Evolutionary conservation across 2,329 filamentous ascomycete species (phyloP).

Genomic region (Cryphonectria carpinicola): DNA sequence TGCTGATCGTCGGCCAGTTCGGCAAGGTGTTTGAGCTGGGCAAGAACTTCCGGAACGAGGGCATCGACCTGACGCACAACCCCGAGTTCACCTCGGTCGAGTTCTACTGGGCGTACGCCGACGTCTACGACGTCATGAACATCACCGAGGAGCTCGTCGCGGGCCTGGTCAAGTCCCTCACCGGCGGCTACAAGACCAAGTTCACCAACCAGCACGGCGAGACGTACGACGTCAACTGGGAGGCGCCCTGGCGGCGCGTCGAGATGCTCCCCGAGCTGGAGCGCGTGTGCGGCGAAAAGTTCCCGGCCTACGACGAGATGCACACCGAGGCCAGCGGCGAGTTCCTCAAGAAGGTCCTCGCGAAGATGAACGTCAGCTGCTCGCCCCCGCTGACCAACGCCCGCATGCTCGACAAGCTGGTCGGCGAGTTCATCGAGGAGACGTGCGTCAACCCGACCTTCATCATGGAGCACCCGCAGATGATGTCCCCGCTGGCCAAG

Average conservation of each 20-base stretch:
- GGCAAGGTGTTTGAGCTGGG: constrained; percentile 96
- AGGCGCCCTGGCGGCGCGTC: constrained; percentile 87
- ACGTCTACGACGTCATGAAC: constrained; percentile 88
- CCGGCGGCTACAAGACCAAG: constrained; percentile 80
- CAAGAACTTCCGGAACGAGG: constrained; percentile 93
- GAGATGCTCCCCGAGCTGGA: constrained; percentile 97
- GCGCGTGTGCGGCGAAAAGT: constrained; percentile 87
- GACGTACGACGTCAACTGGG: constrained; percentile 92
- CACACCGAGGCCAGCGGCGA: constrained; percentile 88
- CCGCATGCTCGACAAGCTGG: constrained; percentile 93
- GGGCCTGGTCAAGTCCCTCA: constrained; percentile 84
- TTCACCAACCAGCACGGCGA: constrained; percentile 89
- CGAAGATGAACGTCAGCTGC: constrained; percentile 91
- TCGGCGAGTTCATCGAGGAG: constrained; percentile 93
- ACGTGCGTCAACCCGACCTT: constrained; percentile 93
- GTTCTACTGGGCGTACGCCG: constrained; percentile 94
- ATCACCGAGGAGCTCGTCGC: constrained; percentile 94
- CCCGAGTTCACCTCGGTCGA: constrained; percentile 97
- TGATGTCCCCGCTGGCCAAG: constrained; percentile 97
- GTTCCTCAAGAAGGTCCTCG: constrained; percentile 81
- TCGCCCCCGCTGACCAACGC: constrained; percentile 89
- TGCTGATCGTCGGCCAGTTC: constrained; percentile 89
- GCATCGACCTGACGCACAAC: constrained; percentile 92
- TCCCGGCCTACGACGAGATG: constrained; percentile 85
- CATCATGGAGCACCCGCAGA: constrained; percentile 76